Percentiles rank a stretch among this genome's conserved stretches.
phyloP scores from a whole-genome alignment of 805 yeast species.

The Geotrichum ghanense region DNA sequence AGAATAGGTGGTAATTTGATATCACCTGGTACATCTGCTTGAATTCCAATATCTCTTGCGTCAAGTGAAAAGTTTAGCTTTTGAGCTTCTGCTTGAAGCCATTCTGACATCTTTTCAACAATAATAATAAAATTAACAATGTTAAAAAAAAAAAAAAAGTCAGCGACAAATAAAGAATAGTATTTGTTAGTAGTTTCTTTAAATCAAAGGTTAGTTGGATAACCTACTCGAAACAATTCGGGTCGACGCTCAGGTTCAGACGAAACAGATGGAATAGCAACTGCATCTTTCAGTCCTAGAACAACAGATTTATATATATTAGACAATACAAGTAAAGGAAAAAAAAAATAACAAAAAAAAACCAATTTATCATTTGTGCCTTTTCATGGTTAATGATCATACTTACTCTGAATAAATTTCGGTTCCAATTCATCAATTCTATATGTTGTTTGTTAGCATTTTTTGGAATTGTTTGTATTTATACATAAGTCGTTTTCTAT shows the following conservation, averaged over 20 bases:
- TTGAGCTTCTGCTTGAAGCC: slow-evolving; percentile 57
- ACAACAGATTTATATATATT: too few relatives aligned
- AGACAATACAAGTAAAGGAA: too few relatives aligned
- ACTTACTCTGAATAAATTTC: slow-evolving; percentile 33
- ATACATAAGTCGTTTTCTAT: too few relatives aligned
- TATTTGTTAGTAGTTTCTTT: not conserved
- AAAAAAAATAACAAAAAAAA: not conserved
- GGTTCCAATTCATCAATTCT: slow-evolving; percentile 42
- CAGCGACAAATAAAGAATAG: too few relatives aligned
- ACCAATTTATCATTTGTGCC: not conserved
- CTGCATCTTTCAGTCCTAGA: slow-evolving; percentile 70
- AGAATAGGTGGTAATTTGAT: slow-evolving; percentile 88
- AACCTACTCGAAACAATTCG: not conserved
- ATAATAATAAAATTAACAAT: slow-evolving; percentile 27
- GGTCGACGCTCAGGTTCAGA: slow-evolving; percentile 84
- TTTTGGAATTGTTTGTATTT: too few relatives aligned
- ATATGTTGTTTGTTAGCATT: not conserved
- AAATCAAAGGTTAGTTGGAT: not conserved
- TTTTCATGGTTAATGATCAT: too few relatives aligned
- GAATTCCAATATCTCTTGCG: slow-evolving; percentile 72
- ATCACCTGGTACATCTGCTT: slow-evolving; percentile 48
- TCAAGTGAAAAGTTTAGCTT: slow-evolving; percentile 69
- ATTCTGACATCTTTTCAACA: slow-evolving; percentile 83
- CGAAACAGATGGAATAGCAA: slow-evolving; percentile 90
- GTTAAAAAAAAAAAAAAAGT: too few relatives aligned